Evolutionary conservation across 805 yeast genomes (phyloP), one percentile per base, ranked within the genome.

Genomic region (Candida insectorum): DNA sequence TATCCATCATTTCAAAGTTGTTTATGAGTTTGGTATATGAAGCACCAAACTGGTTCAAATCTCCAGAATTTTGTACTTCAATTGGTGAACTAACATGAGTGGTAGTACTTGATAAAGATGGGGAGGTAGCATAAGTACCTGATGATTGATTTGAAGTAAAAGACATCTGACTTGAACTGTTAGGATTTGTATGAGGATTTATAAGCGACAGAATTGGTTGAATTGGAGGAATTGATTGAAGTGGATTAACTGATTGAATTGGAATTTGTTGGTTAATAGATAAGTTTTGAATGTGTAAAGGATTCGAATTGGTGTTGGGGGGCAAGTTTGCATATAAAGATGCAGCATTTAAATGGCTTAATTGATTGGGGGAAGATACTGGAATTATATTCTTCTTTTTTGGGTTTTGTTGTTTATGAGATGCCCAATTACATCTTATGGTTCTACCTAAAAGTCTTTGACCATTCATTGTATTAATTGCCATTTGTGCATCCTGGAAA

Each of bases 351-450:
- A n/a, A n/a, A 20, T 20, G 23, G 23, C 11, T 9, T 12, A 24
- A 8, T 6, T 24, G n/a, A 12, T 24, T 24, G 14, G 26, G 26
- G 14, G 6, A 11, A 6, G 8, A 12, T 12, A 24, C 35, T 25
- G 26, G 12, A n/a, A n/a, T n/a, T n/a, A n/a, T 28, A 6, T 26
- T 33, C 43, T 47, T 39, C 48, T 41, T 41, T 29, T 28, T 35
- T 18, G 42, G 41, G 28, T 47, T 42, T 18, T 24, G 36, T 45
- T 74, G 78, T 52, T 78, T 79, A 51, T 81, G 88, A 26, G 84
- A 74, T 25, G 96, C 96, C 94, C 95, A 86, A 58, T 86, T 87
- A 51, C 87, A 76, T 54, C 95, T 74, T 41, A 88, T 76, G 23
- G 84, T 75, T 51, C 95, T 71, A 36, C 89, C 89, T 31, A 80